Percentiles rank a stretch among this genome's conserved stretches.
These are phyloP conservation scores for Mimosa bimucronata DNA, from an alignment of 306 rosid species.

Conservation along the genomic window DNA sequence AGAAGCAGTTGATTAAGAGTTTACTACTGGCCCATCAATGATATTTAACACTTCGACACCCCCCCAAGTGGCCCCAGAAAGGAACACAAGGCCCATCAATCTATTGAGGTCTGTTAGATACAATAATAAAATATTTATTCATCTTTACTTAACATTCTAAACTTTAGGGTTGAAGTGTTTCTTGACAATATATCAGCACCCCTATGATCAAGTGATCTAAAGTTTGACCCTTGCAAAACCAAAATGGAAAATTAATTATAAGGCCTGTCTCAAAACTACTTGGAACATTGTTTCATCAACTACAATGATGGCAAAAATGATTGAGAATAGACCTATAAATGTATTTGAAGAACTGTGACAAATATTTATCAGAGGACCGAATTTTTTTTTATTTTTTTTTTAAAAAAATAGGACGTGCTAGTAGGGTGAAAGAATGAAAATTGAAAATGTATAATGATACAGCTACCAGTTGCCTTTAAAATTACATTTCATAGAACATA, in stretches of 20 bases:
- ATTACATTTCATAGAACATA: background rate
- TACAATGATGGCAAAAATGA: background rate
- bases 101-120: background rate
- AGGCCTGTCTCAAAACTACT: background rate
- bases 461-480: background rate
- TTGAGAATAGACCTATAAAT: background rate
- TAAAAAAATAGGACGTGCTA: background rate
- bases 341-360: background rate
- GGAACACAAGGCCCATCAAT: background rate
- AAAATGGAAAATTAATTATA: slow-evolving; percentile 8
- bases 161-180: background rate
- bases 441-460: background rate
- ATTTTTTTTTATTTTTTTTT: background rate
- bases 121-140: background rate
- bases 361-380: background rate
- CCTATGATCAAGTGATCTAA: background rate
- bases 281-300: background rate
- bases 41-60: slow-evolving; percentile 11
- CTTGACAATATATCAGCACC: background rate
- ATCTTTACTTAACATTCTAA: background rate
- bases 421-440: background rate
- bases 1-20: slow-evolving; percentile 13
- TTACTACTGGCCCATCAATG: slow-evolving; percentile 11
- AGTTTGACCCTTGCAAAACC: background rate
- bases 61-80: background rate